These are phyloP conservation scores for Porcisia deanei DNA, from an alignment of 208 protist genomes.

Conservation along the genomic window DNA sequence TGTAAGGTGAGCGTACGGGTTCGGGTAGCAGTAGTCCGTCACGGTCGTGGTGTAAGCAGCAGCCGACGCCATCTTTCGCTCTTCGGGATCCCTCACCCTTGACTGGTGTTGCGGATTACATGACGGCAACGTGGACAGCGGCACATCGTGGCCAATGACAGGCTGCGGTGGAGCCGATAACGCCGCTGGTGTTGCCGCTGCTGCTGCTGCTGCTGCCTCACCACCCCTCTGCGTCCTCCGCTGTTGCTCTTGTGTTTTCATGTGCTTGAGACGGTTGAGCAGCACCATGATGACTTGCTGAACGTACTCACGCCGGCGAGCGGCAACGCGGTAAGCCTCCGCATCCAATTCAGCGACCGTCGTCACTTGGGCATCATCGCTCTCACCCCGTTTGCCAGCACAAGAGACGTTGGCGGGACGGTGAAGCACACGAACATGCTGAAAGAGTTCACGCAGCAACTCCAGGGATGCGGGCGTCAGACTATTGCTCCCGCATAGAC, in stretches of 20 bases:
- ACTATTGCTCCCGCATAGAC: constrained; percentile 34
- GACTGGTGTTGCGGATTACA: neutral
- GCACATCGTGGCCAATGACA: constrained; percentile 6
- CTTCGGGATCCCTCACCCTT: neutral
- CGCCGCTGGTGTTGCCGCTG: neutral
- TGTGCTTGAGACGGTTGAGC: constrained; percentile 55
- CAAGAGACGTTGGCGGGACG: constrained; percentile 9
- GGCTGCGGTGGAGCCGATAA: constrained; percentile 6
- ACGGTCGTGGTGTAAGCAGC: constrained; percentile 22
- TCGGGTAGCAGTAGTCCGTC: constrained; percentile 21
- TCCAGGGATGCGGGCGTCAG: constrained; percentile 49
- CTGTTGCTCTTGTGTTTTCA: constrained; percentile 50
- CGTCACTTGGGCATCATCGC: neutral
- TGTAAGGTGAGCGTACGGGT: constrained; percentile 36
- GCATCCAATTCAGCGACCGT: constrained; percentile 10
- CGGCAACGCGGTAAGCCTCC: constrained; percentile 27
- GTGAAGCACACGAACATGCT: constrained; percentile 51
- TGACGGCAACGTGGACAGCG: neutral
- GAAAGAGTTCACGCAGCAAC: constrained; percentile 56
- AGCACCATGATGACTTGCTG: constrained; percentile 68
- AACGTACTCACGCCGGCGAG: constrained; percentile 52
- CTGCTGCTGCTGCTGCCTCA: neutral
- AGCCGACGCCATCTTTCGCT: constrained; percentile 2
- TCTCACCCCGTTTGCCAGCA: neutral
- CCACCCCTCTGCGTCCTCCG: constrained; percentile 11